These are phyloP conservation scores for Claviceps sp. DNA, from an alignment of 2,329 filamentous ascomycete genomes.

Conservation along the genomic window DNA sequence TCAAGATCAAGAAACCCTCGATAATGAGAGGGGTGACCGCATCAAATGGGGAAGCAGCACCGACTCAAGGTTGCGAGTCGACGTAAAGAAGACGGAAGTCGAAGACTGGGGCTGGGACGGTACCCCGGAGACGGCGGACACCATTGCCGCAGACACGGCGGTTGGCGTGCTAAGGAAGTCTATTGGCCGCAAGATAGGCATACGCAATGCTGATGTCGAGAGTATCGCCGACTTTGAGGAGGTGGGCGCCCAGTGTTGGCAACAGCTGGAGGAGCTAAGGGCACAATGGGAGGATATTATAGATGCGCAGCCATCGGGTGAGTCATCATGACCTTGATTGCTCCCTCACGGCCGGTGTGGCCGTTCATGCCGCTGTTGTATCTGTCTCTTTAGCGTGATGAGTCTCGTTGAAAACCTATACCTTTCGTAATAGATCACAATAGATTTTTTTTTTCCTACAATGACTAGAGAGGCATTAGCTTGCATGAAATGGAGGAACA, in stretches of 20 bases:
- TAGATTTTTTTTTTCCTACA: too few species aligned
- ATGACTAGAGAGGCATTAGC: too few species aligned
- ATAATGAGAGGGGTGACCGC: slow-evolving; percentile 39
- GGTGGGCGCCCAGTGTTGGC: slow-evolving; percentile 49
- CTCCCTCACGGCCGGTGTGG: too few species aligned
- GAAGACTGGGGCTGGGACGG: slow-evolving; percentile 73
- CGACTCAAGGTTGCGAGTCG: slow-evolving; percentile 41
- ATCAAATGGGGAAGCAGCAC: slow-evolving; percentile 77
- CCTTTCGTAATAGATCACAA: neutral
- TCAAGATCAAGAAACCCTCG: slow-evolving; percentile 47
- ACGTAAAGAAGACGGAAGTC: slow-evolving; percentile 67
- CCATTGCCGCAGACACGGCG: slow-evolving; percentile 28
- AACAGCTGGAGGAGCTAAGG: slow-evolving; percentile 58
- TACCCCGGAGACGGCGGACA: slow-evolving; percentile 31
- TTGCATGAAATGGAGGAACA: too few species aligned
- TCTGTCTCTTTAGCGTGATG: too few species aligned
- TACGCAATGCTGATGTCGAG: slow-evolving; percentile 46
- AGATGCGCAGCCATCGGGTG: neutral
- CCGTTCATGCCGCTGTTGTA: too few species aligned
- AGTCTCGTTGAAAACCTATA: too few species aligned
- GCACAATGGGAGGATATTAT: slow-evolving; percentile 44
- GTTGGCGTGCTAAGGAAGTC: slow-evolving; percentile 35
- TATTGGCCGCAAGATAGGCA: slow-evolving; percentile 45
- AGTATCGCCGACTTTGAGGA: slow-evolving; percentile 48
- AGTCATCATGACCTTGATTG: too few species aligned